Base-by-base conservation (phyloP, 1,284 basidiomycete genomes). In the Stereum hirsutum region DNA sequence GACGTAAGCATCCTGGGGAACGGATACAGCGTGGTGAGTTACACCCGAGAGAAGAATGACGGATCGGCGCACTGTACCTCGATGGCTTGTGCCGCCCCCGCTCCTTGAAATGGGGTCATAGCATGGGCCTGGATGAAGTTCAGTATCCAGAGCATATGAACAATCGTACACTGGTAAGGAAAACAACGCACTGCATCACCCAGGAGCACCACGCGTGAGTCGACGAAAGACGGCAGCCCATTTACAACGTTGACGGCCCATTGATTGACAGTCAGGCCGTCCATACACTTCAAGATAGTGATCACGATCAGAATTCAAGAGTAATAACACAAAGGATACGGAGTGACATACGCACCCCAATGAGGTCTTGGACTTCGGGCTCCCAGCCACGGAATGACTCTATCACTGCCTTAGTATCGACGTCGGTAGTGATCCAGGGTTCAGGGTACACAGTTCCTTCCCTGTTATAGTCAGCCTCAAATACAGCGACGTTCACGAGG, bases 41-140 rank as follows among this genome's bases (percentile, higher is more conserved):
- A n/a, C n/a, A n/a, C n/a, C n/a, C n/a, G n/a, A n/a, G n/a, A n/a
- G n/a, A n/a, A n/a, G n/a, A n/a, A 5, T 1, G n/a, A n/a, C n/a
- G 27, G 42, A 26, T 23, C 28, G n/a, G n/a, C n/a, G 8, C 28
- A 35, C 15, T 3, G 5, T 52, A 74, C 75, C 60, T 78, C 76
- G 30, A 78, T 66, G 5, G 74, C 65, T 52, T 76, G 72, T 3
- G 73, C 74, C 0, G 73, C 74, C 14, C 76, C 75, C 1, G 72
- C 58, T 2, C 75, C 75, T 43, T 74, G 70, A 59, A 70, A 70
- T 0, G 76, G 74, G 46, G 65, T 58, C 70, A 74, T 74, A 1
- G 67, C 72, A 43, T 78, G 75, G 15, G 76, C 75, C 65, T 66
- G 28, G 33, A 35, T n/a, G n/a, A n/a, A n/a, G n/a, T n/a, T n/a